A percentile compares a stretch with the other conserved stretches of the same genome.
These are phyloP conservation scores for Thalia dealbata DNA, from an alignment of 176 grass and related monocot genomes.

Conservation along the genomic window DNA sequence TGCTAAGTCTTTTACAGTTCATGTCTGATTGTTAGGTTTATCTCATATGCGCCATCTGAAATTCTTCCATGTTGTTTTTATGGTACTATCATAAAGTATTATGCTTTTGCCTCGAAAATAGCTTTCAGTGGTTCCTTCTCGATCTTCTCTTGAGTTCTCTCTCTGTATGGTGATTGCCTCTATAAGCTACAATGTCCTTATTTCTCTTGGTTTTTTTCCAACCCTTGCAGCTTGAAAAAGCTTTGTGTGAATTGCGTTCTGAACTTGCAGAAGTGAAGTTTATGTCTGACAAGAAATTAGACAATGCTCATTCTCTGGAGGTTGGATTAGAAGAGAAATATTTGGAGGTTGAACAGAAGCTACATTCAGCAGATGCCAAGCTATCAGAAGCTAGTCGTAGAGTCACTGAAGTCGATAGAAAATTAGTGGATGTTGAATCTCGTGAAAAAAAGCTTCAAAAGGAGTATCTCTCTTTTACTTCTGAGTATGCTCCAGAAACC, in stretches of 20 bases:
- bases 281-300: conserved; percentile 65
- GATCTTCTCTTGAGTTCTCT: background rate
- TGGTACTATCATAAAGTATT: background rate
- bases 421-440: conserved; percentile 68
- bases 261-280: conserved; percentile 87
- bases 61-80: no score
- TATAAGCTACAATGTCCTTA: background rate
- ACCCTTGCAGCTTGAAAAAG: conserved; percentile 69
- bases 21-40: no score
- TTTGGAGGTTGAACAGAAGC: conserved; percentile 64
- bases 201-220: conserved; percentile 4
- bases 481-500: conserved; percentile 42
- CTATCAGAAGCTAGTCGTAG: conserved; percentile 91
- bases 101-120: background rate
- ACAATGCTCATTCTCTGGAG: conserved; percentile 66
- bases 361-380: conserved; percentile 77
- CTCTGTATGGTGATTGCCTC: background rate
- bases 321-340: conserved; percentile 68
- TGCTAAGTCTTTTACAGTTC: no score
- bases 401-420: conserved; percentile 61
- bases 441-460: conserved; percentile 79
- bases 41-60: no score
- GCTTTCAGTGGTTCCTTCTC: background rate
- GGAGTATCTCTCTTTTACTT: conserved; percentile 70
- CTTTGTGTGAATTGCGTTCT: conserved; percentile 50